These are phyloP conservation scores for Nakazawaea pomicola DNA, from an alignment of 805 yeast genomes.

Conservation along the genomic window DNA sequence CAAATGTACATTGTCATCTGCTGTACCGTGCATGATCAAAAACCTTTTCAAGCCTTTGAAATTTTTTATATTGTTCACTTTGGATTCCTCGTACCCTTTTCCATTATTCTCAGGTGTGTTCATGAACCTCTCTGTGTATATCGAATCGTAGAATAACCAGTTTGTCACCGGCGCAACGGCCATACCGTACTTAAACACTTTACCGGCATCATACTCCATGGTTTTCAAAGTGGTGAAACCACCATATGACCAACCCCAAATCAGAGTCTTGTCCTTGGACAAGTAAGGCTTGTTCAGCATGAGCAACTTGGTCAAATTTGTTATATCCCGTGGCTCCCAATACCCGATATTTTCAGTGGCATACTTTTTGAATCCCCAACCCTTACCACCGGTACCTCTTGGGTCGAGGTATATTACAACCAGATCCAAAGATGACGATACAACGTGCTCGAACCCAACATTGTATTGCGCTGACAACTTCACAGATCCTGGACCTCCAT, in stretches of 20 bases:
- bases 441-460: slow-evolving; percentile 54
- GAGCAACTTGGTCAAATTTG: slow-evolving; percentile 44
- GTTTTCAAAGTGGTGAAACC: slow-evolving; percentile 76
- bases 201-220: slow-evolving; percentile 58
- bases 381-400: slow-evolving; percentile 77
- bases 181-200: slow-evolving; percentile 67
- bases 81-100: slow-evolving; percentile 42
- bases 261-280: slow-evolving; percentile 51
- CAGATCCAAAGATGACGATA: slow-evolving; percentile 52
- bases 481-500: slow-evolving; percentile 82
- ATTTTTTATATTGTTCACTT: slow-evolving; percentile 32
- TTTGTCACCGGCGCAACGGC: slow-evolving; percentile 85
- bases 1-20: slow-evolving; percentile 79
- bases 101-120: slow-evolving; percentile 44
- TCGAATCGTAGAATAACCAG: slow-evolving; percentile 71
- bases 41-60: slow-evolving; percentile 52
- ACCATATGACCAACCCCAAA: slow-evolving; percentile 92
- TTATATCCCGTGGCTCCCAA: slow-evolving; percentile 74
- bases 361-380: slow-evolving; percentile 59
- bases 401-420: slow-evolving; percentile 70
- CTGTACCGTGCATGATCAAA: slow-evolving; percentile 75
- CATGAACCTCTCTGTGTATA: slow-evolving; percentile 79
- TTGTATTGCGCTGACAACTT: slow-evolving; percentile 42
- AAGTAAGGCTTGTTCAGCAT: slow-evolving; percentile 41
- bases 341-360: slow-evolving; percentile 57